phyloP scores from a whole-genome alignment of 176 grass and related monocot species.

The Stipa capillata region DNA sequence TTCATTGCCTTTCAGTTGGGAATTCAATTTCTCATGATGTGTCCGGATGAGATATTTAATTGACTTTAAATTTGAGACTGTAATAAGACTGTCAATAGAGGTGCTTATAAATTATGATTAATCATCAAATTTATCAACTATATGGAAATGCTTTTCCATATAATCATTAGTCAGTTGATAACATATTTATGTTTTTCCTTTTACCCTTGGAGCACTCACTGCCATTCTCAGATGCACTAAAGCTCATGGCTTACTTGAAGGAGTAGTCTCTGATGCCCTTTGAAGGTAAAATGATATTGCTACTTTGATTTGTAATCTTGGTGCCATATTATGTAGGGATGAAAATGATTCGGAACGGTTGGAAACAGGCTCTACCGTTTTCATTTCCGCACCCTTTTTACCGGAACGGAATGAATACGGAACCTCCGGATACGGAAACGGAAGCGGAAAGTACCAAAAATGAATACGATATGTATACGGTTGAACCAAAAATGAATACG shows the following conservation, averaged over 20 bases:
- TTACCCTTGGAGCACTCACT: constrained; percentile 42
- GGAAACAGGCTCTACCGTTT: too few species aligned
- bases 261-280: constrained; percentile 70
- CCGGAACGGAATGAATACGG: too few species aligned
- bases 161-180: not conserved
- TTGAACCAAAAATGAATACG: too few species aligned
- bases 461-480: too few species aligned
- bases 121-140: not conserved
- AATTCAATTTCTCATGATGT: not conserved
- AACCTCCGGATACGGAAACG: too few species aligned
- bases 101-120: not conserved
- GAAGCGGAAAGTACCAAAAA: too few species aligned
- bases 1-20: not conserved
- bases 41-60: not conserved
- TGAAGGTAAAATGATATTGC: constrained; percentile 44
- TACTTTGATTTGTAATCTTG: not conserved
- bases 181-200: constrained; percentile 4
- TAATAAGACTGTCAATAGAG: not conserved
- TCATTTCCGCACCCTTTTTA: too few species aligned
- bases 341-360: too few species aligned
- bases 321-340: not conserved
- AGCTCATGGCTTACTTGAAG: constrained; percentile 92
- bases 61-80: not conserved
- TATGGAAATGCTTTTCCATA: not conserved
- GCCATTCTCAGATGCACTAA: constrained; percentile 89